Evolutionary conservation across 768 basidiomycete genomes (phyloP), one percentile per base, ranked within the genome.

Genomic region (Tylopilus sp.): DNA sequence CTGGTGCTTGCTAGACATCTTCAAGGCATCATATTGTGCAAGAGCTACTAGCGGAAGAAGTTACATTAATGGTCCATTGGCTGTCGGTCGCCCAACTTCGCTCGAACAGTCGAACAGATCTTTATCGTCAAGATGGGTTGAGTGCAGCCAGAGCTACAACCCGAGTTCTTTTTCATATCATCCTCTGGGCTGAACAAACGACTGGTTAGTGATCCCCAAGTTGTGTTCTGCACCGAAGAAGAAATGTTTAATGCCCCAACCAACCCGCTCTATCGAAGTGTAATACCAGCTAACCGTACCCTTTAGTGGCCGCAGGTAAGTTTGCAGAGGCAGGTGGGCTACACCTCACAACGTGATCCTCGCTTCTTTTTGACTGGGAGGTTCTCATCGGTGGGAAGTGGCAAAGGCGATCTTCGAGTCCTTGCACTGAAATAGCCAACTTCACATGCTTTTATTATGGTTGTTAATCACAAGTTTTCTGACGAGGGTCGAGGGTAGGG

Each of bases 321-420:
- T 76, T 92, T 17, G 75, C 88, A 25, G 66, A 77, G 42, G 76
- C 81, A 1, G 82, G 83, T 25, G 91, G 90, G 9, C 69, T 93
- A 14, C 89, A 88, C 64, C 60, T 89, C 33, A 8, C 74, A 91
- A 26, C 69, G 68, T n/a, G 83, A 86, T 55, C 55, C 73, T 19
- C 72, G 74, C 29, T 71, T 72, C 45, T 77, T 66, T 28, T 61
- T 87, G 17, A 57, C 66, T 58, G 58, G 31, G 59, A 65, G 1
- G 75, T 83, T 59, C 75, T 93, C 26, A 71, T 92, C n/a, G 83
- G 85, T 59, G 73, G 70, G 11, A 77, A 74, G 45, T 34, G 92
- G 92, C 5, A 90, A 87, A 65, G 84, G 86, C 56, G 86, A 86
- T 43, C 73, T 85, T 56, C 63, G 81, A 34, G 76, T 90, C 36